Percentiles rank a stretch among this genome's conserved stretches.
Evolutionary conservation across 2,329 filamentous ascomycete species (phyloP).

Genomic region (Aspergillus ruber): DNA sequence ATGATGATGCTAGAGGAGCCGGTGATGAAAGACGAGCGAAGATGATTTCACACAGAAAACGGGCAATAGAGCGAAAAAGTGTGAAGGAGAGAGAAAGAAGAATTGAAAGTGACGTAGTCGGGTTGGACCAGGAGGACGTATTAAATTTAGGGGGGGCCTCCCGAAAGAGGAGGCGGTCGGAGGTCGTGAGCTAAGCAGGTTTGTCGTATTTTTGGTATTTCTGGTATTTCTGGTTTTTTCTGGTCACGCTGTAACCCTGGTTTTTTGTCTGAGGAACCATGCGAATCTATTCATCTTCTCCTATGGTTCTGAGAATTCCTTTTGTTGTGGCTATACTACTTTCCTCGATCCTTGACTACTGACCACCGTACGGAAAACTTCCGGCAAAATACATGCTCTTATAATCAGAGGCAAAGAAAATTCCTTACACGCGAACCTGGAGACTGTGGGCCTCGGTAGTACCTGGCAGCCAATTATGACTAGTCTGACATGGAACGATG

Average conservation of each 20-base stretch:
- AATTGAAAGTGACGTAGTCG: conserved; percentile 32
- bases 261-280: not conserved
- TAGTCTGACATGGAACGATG: not conserved
- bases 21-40: not conserved
- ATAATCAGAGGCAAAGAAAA: conserved; percentile 1
- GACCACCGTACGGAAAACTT: not conserved
- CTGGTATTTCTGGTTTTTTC: not conserved
- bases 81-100: conserved; percentile 20
- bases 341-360: too few relatives aligned
- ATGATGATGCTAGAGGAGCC: not conserved
- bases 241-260: conserved; percentile 14
- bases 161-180: conserved; percentile 21
- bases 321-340: not conserved
- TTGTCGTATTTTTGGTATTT: not conserved
- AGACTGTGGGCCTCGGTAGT: conserved; percentile 16
- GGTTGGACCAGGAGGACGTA: conserved; percentile 16
- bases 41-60: conserved; percentile 10
- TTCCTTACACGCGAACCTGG: conserved; percentile 17
- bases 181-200: conserved; percentile 14
- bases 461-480: conserved; percentile 14
- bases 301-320: conserved; percentile 4
- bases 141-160: conserved; percentile 23
- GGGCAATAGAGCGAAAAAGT: conserved; percentile 11
- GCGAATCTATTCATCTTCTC: not conserved
- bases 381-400: not conserved